phyloP scores from a whole-genome alignment of 495 filamentous ascomycete species.

The Aspergillus nidulans region DNA sequence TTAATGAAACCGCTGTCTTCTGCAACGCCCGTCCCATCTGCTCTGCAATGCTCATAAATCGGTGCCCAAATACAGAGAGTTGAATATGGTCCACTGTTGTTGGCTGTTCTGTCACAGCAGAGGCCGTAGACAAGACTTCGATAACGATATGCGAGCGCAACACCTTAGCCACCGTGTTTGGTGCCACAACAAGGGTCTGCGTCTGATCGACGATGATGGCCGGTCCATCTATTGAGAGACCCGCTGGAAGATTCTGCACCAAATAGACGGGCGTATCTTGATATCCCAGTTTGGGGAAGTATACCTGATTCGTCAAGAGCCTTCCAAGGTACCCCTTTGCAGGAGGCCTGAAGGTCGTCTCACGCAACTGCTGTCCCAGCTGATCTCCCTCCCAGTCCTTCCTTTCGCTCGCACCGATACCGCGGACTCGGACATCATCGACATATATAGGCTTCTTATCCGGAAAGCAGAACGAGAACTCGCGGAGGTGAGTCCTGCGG shows the following conservation, averaged over 20 bases:
- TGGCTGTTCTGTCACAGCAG: conserved; percentile 55
- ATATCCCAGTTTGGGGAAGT: neutral
- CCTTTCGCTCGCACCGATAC: conserved; percentile 51
- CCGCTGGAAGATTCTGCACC: conserved; percentile 62
- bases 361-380: neutral
- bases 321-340: neutral
- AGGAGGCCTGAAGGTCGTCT: conserved; percentile 49
- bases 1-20: conserved; percentile 88
- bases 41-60: conserved; percentile 94
- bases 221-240: conserved; percentile 69
- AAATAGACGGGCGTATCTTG: conserved; percentile 69
- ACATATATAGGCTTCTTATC: conserved; percentile 72
- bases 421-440: conserved; percentile 85
- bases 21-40: conserved; percentile 88
- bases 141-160: conserved; percentile 68
- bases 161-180: conserved; percentile 48
- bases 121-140: conserved; percentile 54
- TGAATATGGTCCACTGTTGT: conserved; percentile 63
- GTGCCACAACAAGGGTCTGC: conserved; percentile 87
- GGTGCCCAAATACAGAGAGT: conserved; percentile 83
- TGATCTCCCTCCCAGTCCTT: neutral
- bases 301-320: neutral
- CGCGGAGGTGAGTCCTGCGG: conserved; percentile 71
- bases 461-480: conserved; percentile 90
- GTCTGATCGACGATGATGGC: conserved; percentile 89